A percentile compares a stretch with the other conserved stretches of the same genome.
phyloP scores from a whole-genome alignment of 2,329 filamentous ascomycete species.

The Exophiala alcalophila region DNA sequence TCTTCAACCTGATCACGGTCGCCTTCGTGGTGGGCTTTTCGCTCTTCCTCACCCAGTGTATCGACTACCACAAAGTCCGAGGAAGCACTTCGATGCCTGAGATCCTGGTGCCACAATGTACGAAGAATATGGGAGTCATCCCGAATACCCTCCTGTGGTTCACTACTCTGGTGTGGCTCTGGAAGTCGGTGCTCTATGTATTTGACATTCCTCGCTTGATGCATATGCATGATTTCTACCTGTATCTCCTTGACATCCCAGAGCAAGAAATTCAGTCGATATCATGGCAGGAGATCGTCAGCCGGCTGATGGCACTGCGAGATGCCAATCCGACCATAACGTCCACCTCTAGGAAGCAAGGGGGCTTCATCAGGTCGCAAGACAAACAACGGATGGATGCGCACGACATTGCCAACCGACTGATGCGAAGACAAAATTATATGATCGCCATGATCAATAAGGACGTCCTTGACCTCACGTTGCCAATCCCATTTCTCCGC shows the following conservation, averaged over 20 bases:
- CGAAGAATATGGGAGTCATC: constrained; percentile 66
- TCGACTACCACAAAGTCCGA: constrained; percentile 73
- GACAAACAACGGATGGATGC: constrained; percentile 94
- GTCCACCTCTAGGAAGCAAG: constrained; percentile 56
- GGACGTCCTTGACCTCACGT: constrained; percentile 80
- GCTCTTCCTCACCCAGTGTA: constrained; percentile 79
- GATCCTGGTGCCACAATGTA: constrained; percentile 71
- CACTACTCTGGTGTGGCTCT: constrained; percentile 81
- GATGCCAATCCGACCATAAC: constrained; percentile 86
- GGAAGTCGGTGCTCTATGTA: constrained; percentile 70
- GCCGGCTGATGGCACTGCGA: constrained; percentile 75
- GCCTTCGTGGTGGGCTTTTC: constrained; percentile 78
- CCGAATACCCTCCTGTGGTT: constrained; percentile 81
- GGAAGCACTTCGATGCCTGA: constrained; percentile 55
- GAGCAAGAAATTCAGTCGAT: constrained; percentile 88
- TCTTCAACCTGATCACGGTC: constrained; percentile 73
- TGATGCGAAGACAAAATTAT: constrained; percentile 97
- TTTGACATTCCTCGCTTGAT: constrained; percentile 70
- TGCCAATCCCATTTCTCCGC: constrained; percentile 79
- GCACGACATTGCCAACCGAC: constrained; percentile 90
- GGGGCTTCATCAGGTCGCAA: constrained; percentile 70
- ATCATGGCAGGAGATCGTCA: constrained; percentile 89
- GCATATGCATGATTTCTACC: constrained; percentile 81
- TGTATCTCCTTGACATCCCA: constrained; percentile 76
- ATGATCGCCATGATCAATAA: constrained; percentile 97